These are phyloP conservation scores for Thermomyces lanuginosus DNA, from an alignment of 2,329 filamentous ascomycete genomes.

Conservation along the genomic window DNA sequence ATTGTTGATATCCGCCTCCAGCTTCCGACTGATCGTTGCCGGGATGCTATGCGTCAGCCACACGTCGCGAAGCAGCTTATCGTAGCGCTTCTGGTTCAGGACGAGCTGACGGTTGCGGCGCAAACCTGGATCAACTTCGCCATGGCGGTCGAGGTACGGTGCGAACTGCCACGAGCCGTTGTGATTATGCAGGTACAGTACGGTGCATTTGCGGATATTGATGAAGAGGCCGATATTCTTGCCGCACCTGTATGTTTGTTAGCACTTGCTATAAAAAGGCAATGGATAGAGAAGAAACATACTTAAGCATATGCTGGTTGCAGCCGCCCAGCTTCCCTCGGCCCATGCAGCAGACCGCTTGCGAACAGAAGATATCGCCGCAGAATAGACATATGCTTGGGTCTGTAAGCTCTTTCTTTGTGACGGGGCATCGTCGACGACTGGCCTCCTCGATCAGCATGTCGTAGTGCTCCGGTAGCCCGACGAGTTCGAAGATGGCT, in stretches of 20 bases:
- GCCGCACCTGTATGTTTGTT: constrained; percentile 50
- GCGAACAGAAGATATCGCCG: constrained; percentile 89
- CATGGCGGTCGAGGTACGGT: constrained; percentile 89
- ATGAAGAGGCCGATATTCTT: constrained; percentile 84
- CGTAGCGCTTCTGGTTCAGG: constrained; percentile 85
- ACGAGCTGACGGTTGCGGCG: constrained; percentile 77
- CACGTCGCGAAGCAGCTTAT: constrained; percentile 66
- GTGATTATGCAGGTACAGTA: constrained; percentile 67
- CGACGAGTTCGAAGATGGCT: constrained; percentile 83
- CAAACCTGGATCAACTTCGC: constrained; percentile 84
- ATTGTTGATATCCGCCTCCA: constrained; percentile 93
- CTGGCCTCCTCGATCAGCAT: constrained; percentile 84
- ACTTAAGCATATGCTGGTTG: constrained; percentile 79
- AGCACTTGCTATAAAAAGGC: neutral
- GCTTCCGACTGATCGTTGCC: constrained; percentile 70
- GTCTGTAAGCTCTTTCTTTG: constrained; percentile 79
- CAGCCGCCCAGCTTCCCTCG: constrained; percentile 58
- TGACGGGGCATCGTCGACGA: constrained; percentile 66
- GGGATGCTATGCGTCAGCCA: constrained; percentile 81
- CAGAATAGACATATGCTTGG: constrained; percentile 88
- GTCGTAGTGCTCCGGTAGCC: constrained; percentile 82
- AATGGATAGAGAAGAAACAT: constrained; percentile 19
- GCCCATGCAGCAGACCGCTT: constrained; percentile 71
- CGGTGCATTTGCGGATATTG: constrained; percentile 89
- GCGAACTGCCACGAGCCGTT: constrained; percentile 75